A percentile compares a stretch with the other conserved stretches of the same genome.
Conservation (phyloP, 345 rosid species). For the Cochlearia excelsa region DNA sequence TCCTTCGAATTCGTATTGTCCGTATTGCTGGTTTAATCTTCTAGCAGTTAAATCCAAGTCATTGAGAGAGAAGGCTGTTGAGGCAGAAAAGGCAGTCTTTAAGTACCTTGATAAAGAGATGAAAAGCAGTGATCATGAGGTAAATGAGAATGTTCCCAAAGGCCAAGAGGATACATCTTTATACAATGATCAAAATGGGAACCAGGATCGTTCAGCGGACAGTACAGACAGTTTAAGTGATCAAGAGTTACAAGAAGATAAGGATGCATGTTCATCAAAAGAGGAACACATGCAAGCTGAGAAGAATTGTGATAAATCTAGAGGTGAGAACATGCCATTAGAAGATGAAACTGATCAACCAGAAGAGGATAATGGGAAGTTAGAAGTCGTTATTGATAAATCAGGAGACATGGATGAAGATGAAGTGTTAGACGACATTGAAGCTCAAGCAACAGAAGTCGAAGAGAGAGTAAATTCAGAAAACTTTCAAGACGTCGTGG, state of each 20-base stretch:
- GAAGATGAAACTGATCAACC: not conserved
- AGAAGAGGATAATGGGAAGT: conserved; percentile 2
- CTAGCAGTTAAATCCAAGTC: not conserved
- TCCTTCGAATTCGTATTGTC: conserved; percentile 21
- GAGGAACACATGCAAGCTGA: conserved; percentile 17
- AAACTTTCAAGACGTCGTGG: conserved; percentile 8
- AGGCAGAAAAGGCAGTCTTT: conserved; percentile 21
- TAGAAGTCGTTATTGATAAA: conserved; percentile 6
- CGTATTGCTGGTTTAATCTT: conserved; percentile 32
- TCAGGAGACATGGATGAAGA: conserved; percentile 8
- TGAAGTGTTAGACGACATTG: not conserved
- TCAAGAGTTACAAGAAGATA: conserved; percentile 18
- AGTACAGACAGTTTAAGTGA: conserved; percentile 16
- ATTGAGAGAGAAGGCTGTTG: conserved; percentile 3
- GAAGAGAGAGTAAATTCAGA: conserved; percentile 20
- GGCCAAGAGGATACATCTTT: not conserved
- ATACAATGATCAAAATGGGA: conserved; percentile 5
- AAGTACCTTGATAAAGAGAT: conserved; percentile 24
- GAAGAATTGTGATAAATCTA: conserved; percentile 23
- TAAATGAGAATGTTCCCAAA: no score
- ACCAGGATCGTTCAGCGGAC: conserved; percentile 9
- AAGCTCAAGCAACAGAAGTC: conserved; percentile 7
- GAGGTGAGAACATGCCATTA: conserved; percentile 8
- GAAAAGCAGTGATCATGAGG: not conserved
- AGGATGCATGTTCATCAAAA: conserved; percentile 8